phyloP scores from a whole-genome alignment of 2,329 filamentous ascomycete species.

The Beauveria caledonica region DNA sequence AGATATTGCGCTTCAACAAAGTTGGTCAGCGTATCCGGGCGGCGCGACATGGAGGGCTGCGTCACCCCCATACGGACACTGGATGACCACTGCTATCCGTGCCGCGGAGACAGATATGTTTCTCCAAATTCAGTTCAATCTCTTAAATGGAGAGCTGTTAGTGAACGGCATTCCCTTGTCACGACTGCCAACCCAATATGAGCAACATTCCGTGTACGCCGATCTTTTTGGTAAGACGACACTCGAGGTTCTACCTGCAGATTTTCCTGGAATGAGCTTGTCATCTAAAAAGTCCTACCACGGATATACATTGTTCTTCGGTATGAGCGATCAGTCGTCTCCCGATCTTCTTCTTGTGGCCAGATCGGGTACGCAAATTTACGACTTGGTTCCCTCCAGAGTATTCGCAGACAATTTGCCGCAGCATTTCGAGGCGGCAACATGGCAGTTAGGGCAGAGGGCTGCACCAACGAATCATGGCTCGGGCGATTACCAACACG shows the following conservation, averaged over 20 bases:
- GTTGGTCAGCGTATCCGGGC: conserved; percentile 1
- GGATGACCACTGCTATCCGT: neutral
- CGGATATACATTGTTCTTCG: neutral
- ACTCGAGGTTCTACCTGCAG: neutral
- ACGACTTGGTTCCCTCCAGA: neutral
- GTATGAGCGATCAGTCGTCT: neutral
- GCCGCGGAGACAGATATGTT: neutral
- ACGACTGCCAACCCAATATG: neutral
- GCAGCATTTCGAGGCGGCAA: neutral
- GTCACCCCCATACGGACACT: neutral
- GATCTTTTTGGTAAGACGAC: neutral
- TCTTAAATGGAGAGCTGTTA: neutral
- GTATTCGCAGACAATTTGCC: neutral
- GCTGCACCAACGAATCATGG: neutral
- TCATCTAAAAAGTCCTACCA: neutral
- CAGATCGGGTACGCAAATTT: neutral
- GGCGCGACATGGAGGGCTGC: neutral
- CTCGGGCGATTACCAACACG: neutral
- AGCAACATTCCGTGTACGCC: neutral
- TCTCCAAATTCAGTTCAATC: conserved; percentile 12
- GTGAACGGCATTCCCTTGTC: conserved; percentile 3
- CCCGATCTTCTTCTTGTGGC: neutral
- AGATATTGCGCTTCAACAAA: neutral
- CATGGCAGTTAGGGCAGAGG: neutral
- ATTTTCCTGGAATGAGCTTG: conserved; percentile 1